Percentiles rank a stretch among this genome's conserved stretches.
Evolutionary conservation across 495 filamentous ascomycete genomes (phyloP).

Genomic region (Talaromyces stipitatus): DNA sequence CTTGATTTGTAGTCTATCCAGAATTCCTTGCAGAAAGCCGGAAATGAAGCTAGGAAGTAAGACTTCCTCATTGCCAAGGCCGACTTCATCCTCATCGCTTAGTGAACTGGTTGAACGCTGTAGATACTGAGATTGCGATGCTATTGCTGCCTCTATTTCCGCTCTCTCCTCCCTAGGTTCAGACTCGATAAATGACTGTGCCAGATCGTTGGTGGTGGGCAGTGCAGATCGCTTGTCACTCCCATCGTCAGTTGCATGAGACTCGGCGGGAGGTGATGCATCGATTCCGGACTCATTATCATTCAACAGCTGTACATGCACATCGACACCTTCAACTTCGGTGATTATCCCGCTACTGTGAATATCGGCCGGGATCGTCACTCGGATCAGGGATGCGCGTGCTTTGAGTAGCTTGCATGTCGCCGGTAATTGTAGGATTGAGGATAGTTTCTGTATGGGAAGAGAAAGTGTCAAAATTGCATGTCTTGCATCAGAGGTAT

Average conservation of each 20-base stretch:
- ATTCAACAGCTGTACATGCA: slow-evolving; percentile 43
- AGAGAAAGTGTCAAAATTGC: slow-evolving; percentile 8
- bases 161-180: slow-evolving; percentile 69
- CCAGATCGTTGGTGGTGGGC: slow-evolving; percentile 75
- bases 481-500: not conserved
- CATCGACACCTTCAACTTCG: slow-evolving; percentile 69
- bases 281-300: slow-evolving; percentile 17
- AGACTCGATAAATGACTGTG: slow-evolving; percentile 77
- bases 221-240: slow-evolving; percentile 23
- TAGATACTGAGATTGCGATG: slow-evolving; percentile 49
- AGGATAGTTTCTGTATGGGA: slow-evolving; percentile 58
- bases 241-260: not conserved
- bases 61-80: slow-evolving; percentile 63
- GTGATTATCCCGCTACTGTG: slow-evolving; percentile 69
- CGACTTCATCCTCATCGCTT: slow-evolving; percentile 53
- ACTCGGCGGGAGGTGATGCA: not conserved
- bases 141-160: slow-evolving; percentile 69
- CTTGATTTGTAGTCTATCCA: slow-evolving; percentile 67
- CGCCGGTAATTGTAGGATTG: slow-evolving; percentile 62
- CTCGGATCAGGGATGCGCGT: slow-evolving; percentile 57
- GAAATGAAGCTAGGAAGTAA: slow-evolving; percentile 77
- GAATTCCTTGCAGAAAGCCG: slow-evolving; percentile 72
- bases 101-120: slow-evolving; percentile 37
- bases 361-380: slow-evolving; percentile 76
- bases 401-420: slow-evolving; percentile 63